A percentile compares a stretch with the other conserved stretches of the same genome.
These are phyloP conservation scores for Diaporthe destruens DNA, from an alignment of 2,329 filamentous ascomycete genomes.

Conservation along the genomic window DNA sequence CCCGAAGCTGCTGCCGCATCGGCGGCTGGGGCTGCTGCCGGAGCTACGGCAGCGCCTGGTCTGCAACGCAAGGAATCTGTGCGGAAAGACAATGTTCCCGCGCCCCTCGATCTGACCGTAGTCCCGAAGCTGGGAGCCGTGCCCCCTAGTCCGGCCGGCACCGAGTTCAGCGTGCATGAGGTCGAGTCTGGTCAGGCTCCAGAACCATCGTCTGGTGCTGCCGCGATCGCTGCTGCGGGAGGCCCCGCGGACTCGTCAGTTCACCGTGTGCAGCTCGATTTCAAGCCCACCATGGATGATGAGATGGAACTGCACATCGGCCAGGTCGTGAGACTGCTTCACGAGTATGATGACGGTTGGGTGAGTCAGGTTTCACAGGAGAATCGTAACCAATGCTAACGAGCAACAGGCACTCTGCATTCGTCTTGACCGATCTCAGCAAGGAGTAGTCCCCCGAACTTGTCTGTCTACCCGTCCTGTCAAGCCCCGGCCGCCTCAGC, in stretches of 20 bases:
- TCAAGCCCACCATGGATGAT: conserved; percentile 91
- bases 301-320: conserved; percentile 86
- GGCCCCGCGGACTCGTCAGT: conserved; percentile 75
- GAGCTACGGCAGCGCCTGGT: conserved; percentile 47
- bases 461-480: conserved; percentile 93
- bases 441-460: conserved; percentile 93
- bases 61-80: conserved; percentile 68
- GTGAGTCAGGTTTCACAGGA: conserved; percentile 65
- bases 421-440: conserved; percentile 87
- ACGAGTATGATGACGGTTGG: conserved; percentile 99
- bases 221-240: conserved; percentile 72
- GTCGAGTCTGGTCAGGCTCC: conserved; percentile 61
- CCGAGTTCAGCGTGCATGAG: conserved; percentile 68
- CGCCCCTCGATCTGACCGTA: conserved; percentile 67
- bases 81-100: conserved; percentile 62
- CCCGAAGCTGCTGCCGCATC: conserved; percentile 1
- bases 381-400: neutral
- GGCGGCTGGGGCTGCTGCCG: conserved; percentile 36
- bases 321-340: conserved; percentile 87
- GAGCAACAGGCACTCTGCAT: conserved; percentile 82
- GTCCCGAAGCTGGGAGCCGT: conserved; percentile 51
- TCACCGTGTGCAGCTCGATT: conserved; percentile 94
- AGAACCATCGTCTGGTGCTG: conserved; percentile 64
- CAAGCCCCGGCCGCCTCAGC: conserved; percentile 77
- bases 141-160: conserved; percentile 71